Evolutionary conservation across 2,329 filamentous ascomycete genomes (phyloP).

Genomic region (Aspergillus caelatus): DNA sequence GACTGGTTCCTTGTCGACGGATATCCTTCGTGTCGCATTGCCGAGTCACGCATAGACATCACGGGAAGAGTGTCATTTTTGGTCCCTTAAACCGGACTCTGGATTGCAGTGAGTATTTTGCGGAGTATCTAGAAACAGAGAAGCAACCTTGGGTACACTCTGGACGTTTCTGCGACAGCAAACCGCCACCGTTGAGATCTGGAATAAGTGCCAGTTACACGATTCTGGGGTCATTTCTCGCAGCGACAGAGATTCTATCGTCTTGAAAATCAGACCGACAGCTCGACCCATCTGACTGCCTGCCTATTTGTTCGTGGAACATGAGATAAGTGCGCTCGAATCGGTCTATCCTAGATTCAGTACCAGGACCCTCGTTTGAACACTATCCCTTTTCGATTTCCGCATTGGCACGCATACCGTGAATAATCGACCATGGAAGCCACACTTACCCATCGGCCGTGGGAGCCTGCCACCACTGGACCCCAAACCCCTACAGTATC

Average conservation of each 20-base stretch:
- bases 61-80: not conserved
- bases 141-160: not conserved
- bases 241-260: constrained; percentile 9
- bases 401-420: constrained; percentile 4
- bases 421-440: constrained; percentile 39
- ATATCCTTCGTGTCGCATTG: constrained; percentile 8
- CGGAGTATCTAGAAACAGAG: not conserved
- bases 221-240: not conserved
- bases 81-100: not conserved
- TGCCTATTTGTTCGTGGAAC: constrained; percentile 20
- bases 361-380: constrained; percentile 11
- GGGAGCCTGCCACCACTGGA: constrained; percentile 42
- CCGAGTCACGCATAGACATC: not conserved
- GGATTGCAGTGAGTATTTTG: not conserved
- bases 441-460: constrained; percentile 46
- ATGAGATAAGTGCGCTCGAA: constrained; percentile 27
- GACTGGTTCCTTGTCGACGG: not conserved
- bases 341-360: not conserved
- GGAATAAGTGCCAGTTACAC: constrained; percentile 6
- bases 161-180: not conserved
- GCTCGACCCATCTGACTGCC: constrained; percentile 1
- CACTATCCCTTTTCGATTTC: not conserved
- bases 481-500: constrained; percentile 39
- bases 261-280: constrained; percentile 3
- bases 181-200: not conserved